Conservation (phyloP, 805 yeast genomes). For the Candida glaebosa region DNA sequence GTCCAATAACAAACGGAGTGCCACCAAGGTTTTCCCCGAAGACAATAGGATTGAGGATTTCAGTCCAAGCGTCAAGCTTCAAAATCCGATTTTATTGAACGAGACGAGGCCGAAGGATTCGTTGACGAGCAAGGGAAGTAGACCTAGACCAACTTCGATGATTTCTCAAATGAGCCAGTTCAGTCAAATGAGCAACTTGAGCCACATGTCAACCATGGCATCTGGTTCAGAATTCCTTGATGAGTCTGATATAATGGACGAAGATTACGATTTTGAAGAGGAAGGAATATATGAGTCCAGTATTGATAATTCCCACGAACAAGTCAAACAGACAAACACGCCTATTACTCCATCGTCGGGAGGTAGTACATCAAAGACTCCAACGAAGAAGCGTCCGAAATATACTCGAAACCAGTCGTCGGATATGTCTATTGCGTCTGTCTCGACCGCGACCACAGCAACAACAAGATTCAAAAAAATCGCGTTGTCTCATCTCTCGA, state of each 20-base stretch:
- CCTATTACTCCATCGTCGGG: slow-evolving; percentile 13
- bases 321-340: slow-evolving; percentile 10
- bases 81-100: not conserved
- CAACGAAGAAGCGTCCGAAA: slow-evolving; percentile 23
- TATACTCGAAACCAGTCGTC: slow-evolving; percentile 31
- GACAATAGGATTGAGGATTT: not conserved
- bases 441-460: slow-evolving; percentile 23
- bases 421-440: slow-evolving; percentile 33
- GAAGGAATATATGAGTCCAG: slow-evolving; percentile 30
- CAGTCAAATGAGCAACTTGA: slow-evolving; percentile 25
- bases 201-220: slow-evolving; percentile 40
- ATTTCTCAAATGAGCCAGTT: slow-evolving; percentile 37
- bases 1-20: not conserved
- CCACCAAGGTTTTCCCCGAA: not conserved
- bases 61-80: not conserved
- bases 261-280: slow-evolving; percentile 34
- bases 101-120: slow-evolving; percentile 1
- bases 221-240: slow-evolving; percentile 40
- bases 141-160: slow-evolving; percentile 39
- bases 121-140: slow-evolving; percentile 1
- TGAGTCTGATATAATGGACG: slow-evolving; percentile 38
- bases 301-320: slow-evolving; percentile 32
- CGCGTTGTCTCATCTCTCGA: slow-evolving; percentile 32
- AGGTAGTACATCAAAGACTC: slow-evolving; percentile 1
- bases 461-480: slow-evolving; percentile 20